These are phyloP conservation scores for Russula sp. DNA, from an alignment of 768 basidiomycete species.

Conservation along the genomic window DNA sequence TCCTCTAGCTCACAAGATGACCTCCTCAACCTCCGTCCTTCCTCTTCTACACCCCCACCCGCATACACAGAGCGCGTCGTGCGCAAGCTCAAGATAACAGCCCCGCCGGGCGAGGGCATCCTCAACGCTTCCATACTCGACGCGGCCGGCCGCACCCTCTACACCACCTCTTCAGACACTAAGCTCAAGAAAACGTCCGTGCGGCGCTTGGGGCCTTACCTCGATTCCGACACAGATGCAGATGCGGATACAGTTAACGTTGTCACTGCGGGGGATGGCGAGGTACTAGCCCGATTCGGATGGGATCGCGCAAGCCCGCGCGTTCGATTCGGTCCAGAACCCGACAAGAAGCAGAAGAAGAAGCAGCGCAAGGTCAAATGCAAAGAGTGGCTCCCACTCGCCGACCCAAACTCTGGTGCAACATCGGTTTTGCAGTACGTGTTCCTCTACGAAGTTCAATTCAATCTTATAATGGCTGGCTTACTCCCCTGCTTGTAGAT, in stretches of 20 bases:
- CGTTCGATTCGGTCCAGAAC: slow-evolving; percentile 7
- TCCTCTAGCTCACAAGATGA: background rate
- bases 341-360: slow-evolving; percentile 9
- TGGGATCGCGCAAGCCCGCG: slow-evolving; percentile 26
- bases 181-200: slow-evolving; percentile 26
- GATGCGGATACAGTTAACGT: background rate
- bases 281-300: slow-evolving; percentile 15
- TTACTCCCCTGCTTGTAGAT: background rate
- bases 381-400: slow-evolving; percentile 23
- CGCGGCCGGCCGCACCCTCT: slow-evolving; percentile 10
- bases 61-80: slow-evolving; percentile 18
- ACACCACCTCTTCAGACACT: slow-evolving; percentile 16
- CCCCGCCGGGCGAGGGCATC: slow-evolving; percentile 19
- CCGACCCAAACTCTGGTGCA: background rate
- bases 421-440: slow-evolving; percentile 9
- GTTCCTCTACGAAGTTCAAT: background rate
- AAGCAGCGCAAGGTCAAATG: slow-evolving; percentile 21
- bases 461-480: background rate
- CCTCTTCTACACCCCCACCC: slow-evolving; percentile 18
- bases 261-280: background rate
- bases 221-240: background rate
- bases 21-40: slow-evolving; percentile 2
- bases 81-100: slow-evolving; percentile 17
- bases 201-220: slow-evolving; percentile 4
- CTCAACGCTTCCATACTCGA: slow-evolving; percentile 23